Percentiles rank a stretch among this genome's conserved stretches.
Evolutionary conservation across 176 grass and related monocot species (phyloP).

Genomic region (Oryza meridionalis): DNA sequence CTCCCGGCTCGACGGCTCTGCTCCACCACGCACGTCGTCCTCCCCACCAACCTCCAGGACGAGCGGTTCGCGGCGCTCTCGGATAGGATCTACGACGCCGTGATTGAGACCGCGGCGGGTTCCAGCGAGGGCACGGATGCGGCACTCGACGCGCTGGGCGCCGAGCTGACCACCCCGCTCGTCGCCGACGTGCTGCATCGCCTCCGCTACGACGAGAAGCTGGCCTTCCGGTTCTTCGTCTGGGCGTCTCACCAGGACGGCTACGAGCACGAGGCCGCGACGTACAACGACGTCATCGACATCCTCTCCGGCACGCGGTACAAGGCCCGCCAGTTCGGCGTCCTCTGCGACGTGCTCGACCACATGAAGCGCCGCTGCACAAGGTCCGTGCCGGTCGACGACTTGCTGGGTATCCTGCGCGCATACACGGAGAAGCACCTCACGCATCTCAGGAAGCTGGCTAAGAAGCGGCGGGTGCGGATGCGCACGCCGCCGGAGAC

Average conservation of each 20-base stretch:
- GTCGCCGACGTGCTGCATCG: constrained; percentile 72
- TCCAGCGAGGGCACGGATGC: constrained; percentile 44
- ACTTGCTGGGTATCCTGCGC: constrained; percentile 58
- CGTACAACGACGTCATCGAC: constrained; percentile 84
- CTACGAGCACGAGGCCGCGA: constrained; percentile 65
- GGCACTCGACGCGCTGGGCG: constrained; percentile 50
- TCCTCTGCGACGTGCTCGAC: constrained; percentile 86
- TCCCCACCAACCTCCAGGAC: constrained; percentile 47
- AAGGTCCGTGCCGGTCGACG: constrained; percentile 59
- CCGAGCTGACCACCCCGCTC: constrained; percentile 61
- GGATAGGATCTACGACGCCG: constrained; percentile 49
- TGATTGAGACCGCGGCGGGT: constrained; percentile 32
- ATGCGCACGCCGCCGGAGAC: constrained; percentile 69
- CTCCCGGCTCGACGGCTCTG: constrained; percentile 25
- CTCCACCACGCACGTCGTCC: constrained; percentile 42
- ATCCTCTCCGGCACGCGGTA: constrained; percentile 90
- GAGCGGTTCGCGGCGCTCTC: constrained; percentile 35
- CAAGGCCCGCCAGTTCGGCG: constrained; percentile 74
- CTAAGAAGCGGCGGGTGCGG: constrained; percentile 70
- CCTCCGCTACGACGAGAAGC: constrained; percentile 85
- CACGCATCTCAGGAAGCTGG: constrained; percentile 69
- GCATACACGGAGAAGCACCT: constrained; percentile 78
- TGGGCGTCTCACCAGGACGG: constrained; percentile 64
- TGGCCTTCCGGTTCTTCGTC: constrained; percentile 84
- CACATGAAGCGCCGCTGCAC: constrained; percentile 75